Base-by-base conservation (phyloP, 2,329 filamentous ascomycete genomes). In the Trichoderma gracile region DNA sequence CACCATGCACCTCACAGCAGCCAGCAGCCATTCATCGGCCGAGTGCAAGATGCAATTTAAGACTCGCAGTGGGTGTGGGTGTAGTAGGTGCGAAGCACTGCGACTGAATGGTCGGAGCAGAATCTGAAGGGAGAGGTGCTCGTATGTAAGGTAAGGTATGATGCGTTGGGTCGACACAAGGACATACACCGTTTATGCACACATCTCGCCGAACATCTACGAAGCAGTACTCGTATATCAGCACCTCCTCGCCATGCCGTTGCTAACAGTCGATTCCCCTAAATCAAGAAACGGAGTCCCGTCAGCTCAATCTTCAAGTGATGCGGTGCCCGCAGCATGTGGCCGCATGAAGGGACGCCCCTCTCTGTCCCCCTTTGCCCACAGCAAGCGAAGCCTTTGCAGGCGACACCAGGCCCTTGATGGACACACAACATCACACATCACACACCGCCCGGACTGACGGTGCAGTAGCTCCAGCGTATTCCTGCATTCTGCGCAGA, bases 381-480 rank as follows among this genome's bases (percentile, higher is more conserved):
- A 27, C 57, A 60, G 25, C 46, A 60, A 43, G 57, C 57, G 57
- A 60, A 60, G 57, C 57, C 25, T 60, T 60, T 60, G 57, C 57
- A 60, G 57, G 43, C 57, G 38, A 17, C 43, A 52, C 23, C 33
- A 21, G 21, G 14, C 45, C 49, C 46, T 25, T 25, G 56, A 27
- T 30, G 33, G 33, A 38, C 33, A 38, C 27, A 30, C 27, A 30
- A 9, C 47, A 58, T n/a, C n/a, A n/a, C n/a, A n/a, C n/a, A n/a
- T n/a, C 19, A 40, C 25, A 25, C 27, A 40, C 56, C 27, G 43
- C 45, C 56, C 30, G 38, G 56, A 59, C 40, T 50, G 45, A 59
- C 45, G 45, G 46, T 42, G 56, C 56, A 59, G 56, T 47, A 59
- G 30, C 56, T 38, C n/a, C 19, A 49, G 53, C 52, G 52, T 55